Evolutionary conservation across 495 filamentous ascomycete species (phyloP).

Genomic region (Podospora tetraspora): DNA sequence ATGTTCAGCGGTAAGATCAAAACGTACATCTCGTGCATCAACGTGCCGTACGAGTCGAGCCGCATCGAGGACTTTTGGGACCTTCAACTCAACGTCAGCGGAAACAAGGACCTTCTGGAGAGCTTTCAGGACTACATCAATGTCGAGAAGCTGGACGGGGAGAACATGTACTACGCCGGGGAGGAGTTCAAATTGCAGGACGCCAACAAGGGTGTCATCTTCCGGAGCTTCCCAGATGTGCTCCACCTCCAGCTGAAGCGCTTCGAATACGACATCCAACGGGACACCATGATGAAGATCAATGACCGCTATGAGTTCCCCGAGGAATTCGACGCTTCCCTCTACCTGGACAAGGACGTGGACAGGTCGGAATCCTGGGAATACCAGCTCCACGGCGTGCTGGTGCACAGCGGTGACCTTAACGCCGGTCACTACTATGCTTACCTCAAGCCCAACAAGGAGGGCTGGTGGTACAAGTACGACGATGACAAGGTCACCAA

Average conservation of each 20-base stretch:
- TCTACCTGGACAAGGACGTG: conserved; percentile 80
- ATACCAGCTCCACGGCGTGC: conserved; percentile 89
- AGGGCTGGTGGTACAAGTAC: conserved; percentile 93
- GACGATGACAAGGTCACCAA: conserved; percentile 95
- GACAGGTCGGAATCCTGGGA: conserved; percentile 83
- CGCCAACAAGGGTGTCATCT: conserved; percentile 95
- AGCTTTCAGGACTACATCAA: conserved; percentile 95
- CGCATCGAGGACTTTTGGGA: conserved; percentile 98
- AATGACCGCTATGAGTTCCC: conserved; percentile 98
- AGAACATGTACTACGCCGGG: conserved; percentile 94
- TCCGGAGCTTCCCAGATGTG: conserved; percentile 91
- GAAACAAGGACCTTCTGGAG: conserved; percentile 85
- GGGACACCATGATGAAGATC: conserved; percentile 97
- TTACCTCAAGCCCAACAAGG: conserved; percentile 87
- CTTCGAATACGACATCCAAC: conserved; percentile 94
- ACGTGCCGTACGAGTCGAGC: conserved; percentile 94
- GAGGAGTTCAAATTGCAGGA: conserved; percentile 89
- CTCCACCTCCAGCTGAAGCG: conserved; percentile 94
- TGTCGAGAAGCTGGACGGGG: conserved; percentile 92
- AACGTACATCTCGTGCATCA: conserved; percentile 97
- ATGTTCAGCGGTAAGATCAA: conserved; percentile 96
- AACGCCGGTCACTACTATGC: conserved; percentile 99
- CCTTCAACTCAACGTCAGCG: conserved; percentile 92
- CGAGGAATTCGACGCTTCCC: conserved; percentile 81
- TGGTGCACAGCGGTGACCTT: conserved; percentile 93